Conservation (phyloP, 306 rosid genomes). For the Trichosanthes cucumerina region DNA sequence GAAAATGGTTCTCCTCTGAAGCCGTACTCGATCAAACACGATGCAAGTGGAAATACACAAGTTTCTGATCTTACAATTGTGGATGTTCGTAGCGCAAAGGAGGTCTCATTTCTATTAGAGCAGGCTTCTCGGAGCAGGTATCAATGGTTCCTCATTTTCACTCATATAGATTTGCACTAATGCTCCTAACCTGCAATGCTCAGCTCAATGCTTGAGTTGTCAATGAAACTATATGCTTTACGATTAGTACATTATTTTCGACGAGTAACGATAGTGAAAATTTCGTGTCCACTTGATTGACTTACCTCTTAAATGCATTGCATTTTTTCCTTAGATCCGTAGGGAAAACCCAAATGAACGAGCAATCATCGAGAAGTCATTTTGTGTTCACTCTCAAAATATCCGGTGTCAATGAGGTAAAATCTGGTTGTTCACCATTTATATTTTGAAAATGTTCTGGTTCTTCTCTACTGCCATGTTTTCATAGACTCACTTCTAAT, state of each 20-base stretch:
- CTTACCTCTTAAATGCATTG: background rate
- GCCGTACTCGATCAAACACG: slow-evolving; percentile 86
- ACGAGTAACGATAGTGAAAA: background rate
- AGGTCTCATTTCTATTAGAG: slow-evolving; percentile 76
- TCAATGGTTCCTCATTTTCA: background rate
- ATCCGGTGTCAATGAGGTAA: slow-evolving; percentile 85
- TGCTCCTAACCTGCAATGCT: background rate
- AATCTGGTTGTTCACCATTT: background rate
- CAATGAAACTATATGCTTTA: background rate
- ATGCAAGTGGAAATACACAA: slow-evolving; percentile 59
- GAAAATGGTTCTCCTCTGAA: slow-evolving; percentile 71
- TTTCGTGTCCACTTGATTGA: background rate
- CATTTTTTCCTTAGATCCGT: slow-evolving; percentile 51
- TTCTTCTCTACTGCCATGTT: background rate
- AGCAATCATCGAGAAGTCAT: slow-evolving; percentile 95
- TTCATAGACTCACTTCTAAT: background rate
- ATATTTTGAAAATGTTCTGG: background rate
- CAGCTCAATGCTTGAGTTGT: background rate
- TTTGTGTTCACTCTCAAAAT: slow-evolving; percentile 92
- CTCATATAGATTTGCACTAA: background rate
- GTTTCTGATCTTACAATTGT: slow-evolving; percentile 88
- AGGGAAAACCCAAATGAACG: slow-evolving; percentile 97
- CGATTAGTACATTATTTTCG: background rate
- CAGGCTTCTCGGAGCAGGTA: slow-evolving; percentile 92
- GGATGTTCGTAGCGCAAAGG: slow-evolving; percentile 81